Percentiles rank a stretch among this genome's conserved stretches.
Evolutionary conservation across 2,329 filamentous ascomycete genomes (phyloP).

Genomic region (Arthrobotrys sinensis): DNA sequence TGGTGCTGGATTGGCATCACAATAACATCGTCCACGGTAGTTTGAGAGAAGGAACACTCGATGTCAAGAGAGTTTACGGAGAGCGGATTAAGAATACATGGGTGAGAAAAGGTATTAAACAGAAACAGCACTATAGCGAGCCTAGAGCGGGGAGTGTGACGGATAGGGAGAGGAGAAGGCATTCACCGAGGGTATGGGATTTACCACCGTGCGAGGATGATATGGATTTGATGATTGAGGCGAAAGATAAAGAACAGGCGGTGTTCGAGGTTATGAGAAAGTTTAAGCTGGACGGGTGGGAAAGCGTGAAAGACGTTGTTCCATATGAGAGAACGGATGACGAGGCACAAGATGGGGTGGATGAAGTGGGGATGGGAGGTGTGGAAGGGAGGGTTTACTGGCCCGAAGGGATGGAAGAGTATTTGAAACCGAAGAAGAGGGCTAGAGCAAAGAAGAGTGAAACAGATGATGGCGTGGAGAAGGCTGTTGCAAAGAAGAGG

Average conservation of each 20-base stretch:
- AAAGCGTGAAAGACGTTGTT: slow-evolving; percentile 73
- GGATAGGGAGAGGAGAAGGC: slow-evolving; percentile 83
- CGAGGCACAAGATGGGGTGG: slow-evolving; percentile 67
- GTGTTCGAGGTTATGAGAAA: slow-evolving; percentile 94
- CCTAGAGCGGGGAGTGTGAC: slow-evolving; percentile 83
- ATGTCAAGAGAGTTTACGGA: slow-evolving; percentile 80
- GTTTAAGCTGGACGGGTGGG: slow-evolving; percentile 85
- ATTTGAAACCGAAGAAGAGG: slow-evolving; percentile 85
- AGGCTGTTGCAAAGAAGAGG: not conserved
- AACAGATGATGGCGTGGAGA: slow-evolving; percentile 64
- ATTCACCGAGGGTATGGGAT: slow-evolving; percentile 82
- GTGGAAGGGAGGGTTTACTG: slow-evolving; percentile 87
- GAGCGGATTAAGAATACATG: slow-evolving; percentile 86
- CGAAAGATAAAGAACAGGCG: slow-evolving; percentile 97
- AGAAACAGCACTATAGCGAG: slow-evolving; percentile 98
- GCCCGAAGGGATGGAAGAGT: slow-evolving; percentile 90
- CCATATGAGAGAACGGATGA: slow-evolving; percentile 84
- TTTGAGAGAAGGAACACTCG: slow-evolving; percentile 85
- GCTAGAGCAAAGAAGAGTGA: slow-evolving; percentile 74
- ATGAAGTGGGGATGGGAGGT: slow-evolving; percentile 88
- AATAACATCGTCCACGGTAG: slow-evolving; percentile 89
- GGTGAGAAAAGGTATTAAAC: slow-evolving; percentile 85
- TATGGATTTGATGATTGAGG: slow-evolving; percentile 99
- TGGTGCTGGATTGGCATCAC: slow-evolving; percentile 94
- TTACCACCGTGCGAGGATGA: slow-evolving; percentile 85